Evolutionary conservation across 305 asterid genomes (phyloP).

Genomic region (Rubia peregrina): DNA sequence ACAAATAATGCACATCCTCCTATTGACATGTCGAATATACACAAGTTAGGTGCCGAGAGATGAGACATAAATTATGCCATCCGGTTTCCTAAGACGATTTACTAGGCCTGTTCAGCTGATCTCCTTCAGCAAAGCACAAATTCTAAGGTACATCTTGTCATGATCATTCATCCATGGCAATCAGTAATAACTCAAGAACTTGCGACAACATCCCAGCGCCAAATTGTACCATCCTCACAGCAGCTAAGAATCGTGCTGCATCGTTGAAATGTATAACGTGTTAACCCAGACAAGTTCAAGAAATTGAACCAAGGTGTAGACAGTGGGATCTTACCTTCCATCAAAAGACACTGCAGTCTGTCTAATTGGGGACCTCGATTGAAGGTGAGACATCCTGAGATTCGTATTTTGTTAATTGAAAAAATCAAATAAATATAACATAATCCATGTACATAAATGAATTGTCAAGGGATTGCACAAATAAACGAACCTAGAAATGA

Average conservation of each 20-base stretch:
- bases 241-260: constrained; percentile 85
- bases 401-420: not conserved
- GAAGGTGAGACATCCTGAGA: constrained; percentile 67
- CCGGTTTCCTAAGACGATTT: not conserved
- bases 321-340: constrained; percentile 58
- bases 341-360: constrained; percentile 87
- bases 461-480: constrained; percentile 14
- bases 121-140: not conserved
- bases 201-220: constrained; percentile 95
- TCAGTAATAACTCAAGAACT: constrained; percentile 30
- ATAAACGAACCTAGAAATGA: constrained; percentile 56
- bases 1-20: not conserved
- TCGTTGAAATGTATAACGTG: constrained; percentile 16
- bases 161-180: not conserved
- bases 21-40: not conserved
- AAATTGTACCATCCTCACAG: constrained; percentile 96
- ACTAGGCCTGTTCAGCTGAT: not conserved
- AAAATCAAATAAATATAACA: not conserved
- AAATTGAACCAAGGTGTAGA: not conserved
- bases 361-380: constrained; percentile 81
- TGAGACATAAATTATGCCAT: not conserved
- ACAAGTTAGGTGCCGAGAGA: not conserved
- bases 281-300: not conserved
- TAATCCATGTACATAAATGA: constrained; percentile 7
- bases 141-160: not conserved